A percentile compares a stretch with the other conserved stretches of the same genome.
Conservation (phyloP, 2,329 filamentous ascomycete genomes). For the Dothidotthia symphoricarpi region DNA sequence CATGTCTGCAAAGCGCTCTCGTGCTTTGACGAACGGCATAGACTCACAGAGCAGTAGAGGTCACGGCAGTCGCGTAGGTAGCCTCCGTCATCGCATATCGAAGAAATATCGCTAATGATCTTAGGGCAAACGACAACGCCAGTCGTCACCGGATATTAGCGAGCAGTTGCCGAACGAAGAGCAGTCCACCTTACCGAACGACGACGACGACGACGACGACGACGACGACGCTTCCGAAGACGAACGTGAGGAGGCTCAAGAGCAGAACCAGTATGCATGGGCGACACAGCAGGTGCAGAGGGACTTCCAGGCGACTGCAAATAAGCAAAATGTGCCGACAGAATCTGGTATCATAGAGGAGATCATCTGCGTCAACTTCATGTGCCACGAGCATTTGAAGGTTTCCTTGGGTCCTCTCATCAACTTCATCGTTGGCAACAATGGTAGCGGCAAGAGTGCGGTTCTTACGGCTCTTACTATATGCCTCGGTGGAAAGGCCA, state of each 20-base stretch:
- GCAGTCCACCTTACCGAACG: constrained; percentile 9
- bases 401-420: constrained; percentile 89
- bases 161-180: constrained; percentile 19
- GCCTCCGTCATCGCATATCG: background rate
- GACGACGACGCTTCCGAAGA: constrained; percentile 13
- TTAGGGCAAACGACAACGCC: constrained; percentile 35
- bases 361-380: constrained; percentile 88
- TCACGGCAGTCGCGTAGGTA: constrained; percentile 22
- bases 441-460: constrained; percentile 96
- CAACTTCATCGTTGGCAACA: constrained; percentile 97
- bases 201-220: constrained; percentile 12
- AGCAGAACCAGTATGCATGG: constrained; percentile 25
- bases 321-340: constrained; percentile 63
- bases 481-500: constrained; percentile 92
- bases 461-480: constrained; percentile 89
- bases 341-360: constrained; percentile 86
- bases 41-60: constrained; percentile 9
- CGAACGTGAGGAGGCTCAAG: constrained; percentile 15
- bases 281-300: constrained; percentile 33
- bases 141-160: constrained; percentile 20
- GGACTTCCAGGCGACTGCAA: constrained; percentile 20
- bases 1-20: constrained; percentile 35
- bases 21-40: constrained; percentile 21
- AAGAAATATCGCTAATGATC: constrained; percentile 10
- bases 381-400: constrained; percentile 84